Base-by-base conservation (phyloP, 495 filamentous ascomycete genomes). In the Corynascus novoguineensis region DNA sequence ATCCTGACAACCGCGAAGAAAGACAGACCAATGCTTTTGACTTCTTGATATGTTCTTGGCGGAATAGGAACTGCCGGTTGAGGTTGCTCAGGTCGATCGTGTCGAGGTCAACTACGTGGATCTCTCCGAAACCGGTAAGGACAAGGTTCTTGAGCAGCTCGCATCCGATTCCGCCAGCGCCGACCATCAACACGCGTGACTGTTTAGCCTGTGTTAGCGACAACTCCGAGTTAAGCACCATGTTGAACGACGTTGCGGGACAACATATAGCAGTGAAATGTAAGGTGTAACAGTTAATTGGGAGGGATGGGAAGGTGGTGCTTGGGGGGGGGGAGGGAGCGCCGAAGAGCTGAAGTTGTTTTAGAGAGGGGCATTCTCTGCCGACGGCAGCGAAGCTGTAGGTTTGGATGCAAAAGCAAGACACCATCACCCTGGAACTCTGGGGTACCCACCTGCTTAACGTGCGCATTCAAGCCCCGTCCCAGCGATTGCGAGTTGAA, bases 21-120 rank as follows among this genome's bases (percentile, higher is more conserved):
- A n/a, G 29, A 73, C 86, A 61, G 77, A 95, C 93, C 73, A 96
- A 74, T 57, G 93, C 92, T 68, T 99, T 99, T 6, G 93, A 82
- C 67, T 96, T 96, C 68, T 96, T 96, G 72, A 99, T 97, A 65
- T 99, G 93, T 65, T 97, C 91, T 64, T 92, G 87, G 42, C 92
- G 83, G 73, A 99, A 99, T 47, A 99, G 85, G 64, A 99, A 99
- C 68, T 99, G 93, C 17, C 93, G 89, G 65, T 99, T 99, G 46
- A 99, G 80, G 64, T 99, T 99, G 75, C 89, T 95, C 5, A 99
- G 77, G 64, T 99, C 93, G 69, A 99, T 97, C 0, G 93, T 99
- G 68, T 99, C 93, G 31, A 99, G 85, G 69, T 99, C 93, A 60
- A 99, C 89, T 49, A 99, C 85, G 70, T 97, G 91, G 45, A 97